phyloP scores from a whole-genome alignment of 2,329 filamentous ascomycete genomes.

The Arthrobotrys iridis region DNA sequence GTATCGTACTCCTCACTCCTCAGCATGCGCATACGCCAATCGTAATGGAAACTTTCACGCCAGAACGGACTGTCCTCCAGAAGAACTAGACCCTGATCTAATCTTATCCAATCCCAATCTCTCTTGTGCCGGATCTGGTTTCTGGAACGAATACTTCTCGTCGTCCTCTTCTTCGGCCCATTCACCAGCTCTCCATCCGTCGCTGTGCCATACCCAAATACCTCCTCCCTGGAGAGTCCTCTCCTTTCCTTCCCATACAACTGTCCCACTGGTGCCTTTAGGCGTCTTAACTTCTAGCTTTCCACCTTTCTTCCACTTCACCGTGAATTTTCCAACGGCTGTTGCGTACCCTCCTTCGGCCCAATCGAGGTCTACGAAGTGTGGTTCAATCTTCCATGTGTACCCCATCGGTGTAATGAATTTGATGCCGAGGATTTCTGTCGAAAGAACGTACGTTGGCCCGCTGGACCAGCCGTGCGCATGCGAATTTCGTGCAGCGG shows the following conservation, averaged over 20 bases:
- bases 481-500: slow-evolving; percentile 64
- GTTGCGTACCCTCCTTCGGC: slow-evolving; percentile 63
- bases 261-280: slow-evolving; percentile 55
- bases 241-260: slow-evolving; percentile 58
- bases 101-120: slow-evolving; percentile 19
- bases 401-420: slow-evolving; percentile 61
- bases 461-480: slow-evolving; percentile 67
- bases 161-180: background rate
- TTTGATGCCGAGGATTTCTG: slow-evolving; percentile 63
- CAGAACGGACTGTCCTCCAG: slow-evolving; percentile 25
- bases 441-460: slow-evolving; percentile 64
- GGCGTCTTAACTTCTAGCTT: slow-evolving; percentile 58
- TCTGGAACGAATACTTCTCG: slow-evolving; percentile 10
- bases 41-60: background rate
- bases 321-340: slow-evolving; percentile 61
- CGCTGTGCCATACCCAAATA: slow-evolving; percentile 49
- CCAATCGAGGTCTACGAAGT: slow-evolving; percentile 62
- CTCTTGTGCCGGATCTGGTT: slow-evolving; percentile 32
- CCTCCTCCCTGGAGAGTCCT: slow-evolving; percentile 38
- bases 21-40: too few relatives aligned
- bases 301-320: slow-evolving; percentile 59
- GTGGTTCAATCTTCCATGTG: slow-evolving; percentile 62
- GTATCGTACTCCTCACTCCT: slow-evolving; percentile 21
- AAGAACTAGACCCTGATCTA: slow-evolving; percentile 3
- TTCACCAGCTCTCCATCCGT: slow-evolving; percentile 35